Evolutionary conservation across 2,329 filamentous ascomycete species (phyloP).

Genomic region (Emergomyces africanus): DNA sequence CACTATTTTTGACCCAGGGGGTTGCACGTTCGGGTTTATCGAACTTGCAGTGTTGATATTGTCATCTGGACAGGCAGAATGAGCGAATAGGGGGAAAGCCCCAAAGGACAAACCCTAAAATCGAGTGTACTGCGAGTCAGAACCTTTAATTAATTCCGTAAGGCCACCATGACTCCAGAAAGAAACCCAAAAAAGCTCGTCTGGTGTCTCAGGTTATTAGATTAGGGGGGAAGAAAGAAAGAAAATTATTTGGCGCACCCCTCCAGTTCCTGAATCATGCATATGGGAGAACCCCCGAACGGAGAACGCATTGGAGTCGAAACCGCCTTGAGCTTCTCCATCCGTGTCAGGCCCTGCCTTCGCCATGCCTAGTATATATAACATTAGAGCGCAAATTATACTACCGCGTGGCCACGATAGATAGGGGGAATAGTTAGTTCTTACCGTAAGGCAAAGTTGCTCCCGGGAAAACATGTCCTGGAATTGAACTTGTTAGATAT

Average conservation of each 20-base stretch:
- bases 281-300: constrained; percentile 41
- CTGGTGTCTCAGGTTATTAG: neutral
- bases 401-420: neutral
- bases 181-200: neutral
- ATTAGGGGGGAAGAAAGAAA: neutral
- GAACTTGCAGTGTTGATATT: constrained; percentile 51
- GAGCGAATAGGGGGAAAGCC: constrained; percentile 61
- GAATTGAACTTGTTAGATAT: neutral
- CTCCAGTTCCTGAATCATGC: constrained; percentile 42
- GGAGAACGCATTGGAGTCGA: constrained; percentile 38
- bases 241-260: constrained; percentile 17
- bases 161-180: neutral
- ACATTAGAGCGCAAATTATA: neutral
- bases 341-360: constrained; percentile 44
- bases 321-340: constrained; percentile 44
- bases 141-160: neutral
- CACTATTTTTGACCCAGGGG: constrained; percentile 37
- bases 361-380: constrained; percentile 34
- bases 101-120: constrained; percentile 48
- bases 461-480: constrained; percentile 47
- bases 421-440: constrained; percentile 3
- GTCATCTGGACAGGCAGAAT: constrained; percentile 47
- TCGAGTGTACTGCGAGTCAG: constrained; percentile 8
- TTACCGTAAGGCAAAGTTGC: constrained; percentile 41
- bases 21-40: constrained; percentile 40